Conservation (phyloP, 1,284 basidiomycete genomes). For the Thelephora terrestris region DNA sequence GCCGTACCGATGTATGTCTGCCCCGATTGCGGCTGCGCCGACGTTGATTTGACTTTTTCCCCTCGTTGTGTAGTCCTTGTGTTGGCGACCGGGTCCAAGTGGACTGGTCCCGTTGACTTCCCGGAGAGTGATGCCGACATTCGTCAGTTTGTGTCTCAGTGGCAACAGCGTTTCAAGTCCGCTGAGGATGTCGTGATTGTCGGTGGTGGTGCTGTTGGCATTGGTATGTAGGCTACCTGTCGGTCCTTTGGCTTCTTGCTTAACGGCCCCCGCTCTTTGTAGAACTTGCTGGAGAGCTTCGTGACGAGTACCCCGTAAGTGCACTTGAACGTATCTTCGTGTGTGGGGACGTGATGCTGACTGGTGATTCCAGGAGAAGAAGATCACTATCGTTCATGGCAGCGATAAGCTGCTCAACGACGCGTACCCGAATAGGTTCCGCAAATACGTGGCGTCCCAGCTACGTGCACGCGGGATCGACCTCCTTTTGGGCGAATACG, state of each 20-base stretch:
- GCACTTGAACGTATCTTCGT: constrained; percentile 1
- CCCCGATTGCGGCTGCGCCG: not conserved
- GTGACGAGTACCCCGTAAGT: constrained; percentile 35
- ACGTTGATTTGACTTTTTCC: not conserved
- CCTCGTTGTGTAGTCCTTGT: not conserved
- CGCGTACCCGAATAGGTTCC: constrained; percentile 46
- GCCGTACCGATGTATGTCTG: not conserved
- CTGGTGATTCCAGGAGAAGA: constrained; percentile 33
- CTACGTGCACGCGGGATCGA: constrained; percentile 35
- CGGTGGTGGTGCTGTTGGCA: constrained; percentile 54
- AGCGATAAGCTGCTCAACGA: constrained; percentile 41
- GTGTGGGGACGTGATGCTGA: constrained; percentile 10
- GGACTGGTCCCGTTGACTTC: constrained; percentile 33
- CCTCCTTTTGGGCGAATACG: constrained; percentile 42
- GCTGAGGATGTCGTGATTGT: constrained; percentile 44
- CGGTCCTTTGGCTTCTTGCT: not conserved
- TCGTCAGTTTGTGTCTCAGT: constrained; percentile 27
- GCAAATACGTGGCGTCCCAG: constrained; percentile 34
- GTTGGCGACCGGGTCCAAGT: not conserved
- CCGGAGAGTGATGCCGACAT: constrained; percentile 32
- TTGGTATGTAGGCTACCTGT: constrained; percentile 28
- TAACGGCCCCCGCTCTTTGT: constrained; percentile 1
- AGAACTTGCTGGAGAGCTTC: constrained; percentile 52
- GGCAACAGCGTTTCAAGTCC: constrained; percentile 35
- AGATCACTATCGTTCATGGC: constrained; percentile 57